Evolutionary conservation across 768 basidiomycete genomes (phyloP), one percentile per base, ranked within the genome.

Genomic region (Kwoniella pini): DNA sequence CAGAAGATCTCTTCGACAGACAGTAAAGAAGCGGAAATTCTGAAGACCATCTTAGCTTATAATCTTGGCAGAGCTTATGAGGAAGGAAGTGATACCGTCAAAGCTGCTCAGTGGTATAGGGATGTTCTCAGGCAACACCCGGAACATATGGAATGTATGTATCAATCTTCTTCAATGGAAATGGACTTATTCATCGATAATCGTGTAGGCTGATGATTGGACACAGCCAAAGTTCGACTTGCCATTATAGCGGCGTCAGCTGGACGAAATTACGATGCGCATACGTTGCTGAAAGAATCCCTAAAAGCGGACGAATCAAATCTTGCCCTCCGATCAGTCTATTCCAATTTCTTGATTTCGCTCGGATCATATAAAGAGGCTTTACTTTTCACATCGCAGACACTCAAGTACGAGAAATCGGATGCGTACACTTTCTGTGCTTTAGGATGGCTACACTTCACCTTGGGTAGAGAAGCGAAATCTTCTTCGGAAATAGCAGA

Each of bases 191-290:
- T n/a, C n/a, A n/a, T n/a, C n/a, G n/a, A n/a, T n/a, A n/a, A n/a
- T n/a, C n/a, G n/a, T n/a, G n/a, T n/a, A n/a, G n/a, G n/a, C n/a
- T n/a, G n/a, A n/a, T n/a, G n/a, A n/a, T n/a, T n/a, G n/a, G n/a
- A n/a, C n/a, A n/a, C n/a, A 98, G 95, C 94, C 65, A 98, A 98
- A 81, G 85, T 95, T 43, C 88, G 95, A 24, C 88, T 90, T 64
- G 90, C 94, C 0, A 85, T 88, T 17, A 87, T 97, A 84, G 82
- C 88, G 0, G 82, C 86, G 1, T 81, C 82, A 26, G 70, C 87
- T 17, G 90, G 88, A 57, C 85, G 86, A 19, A 82, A 85, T 67
- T 86, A 88, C 65, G 88, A 90, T 1, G 92, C 93, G 0, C 90
- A 96, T 75, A 88, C 88, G 0, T 82, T 94, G 4, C 80, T 98